A percentile compares a stretch with the other conserved stretches of the same genome.
These are phyloP conservation scores for Carallia brachiata DNA, from an alignment of 345 rosid species.

Conservation along the genomic window DNA sequence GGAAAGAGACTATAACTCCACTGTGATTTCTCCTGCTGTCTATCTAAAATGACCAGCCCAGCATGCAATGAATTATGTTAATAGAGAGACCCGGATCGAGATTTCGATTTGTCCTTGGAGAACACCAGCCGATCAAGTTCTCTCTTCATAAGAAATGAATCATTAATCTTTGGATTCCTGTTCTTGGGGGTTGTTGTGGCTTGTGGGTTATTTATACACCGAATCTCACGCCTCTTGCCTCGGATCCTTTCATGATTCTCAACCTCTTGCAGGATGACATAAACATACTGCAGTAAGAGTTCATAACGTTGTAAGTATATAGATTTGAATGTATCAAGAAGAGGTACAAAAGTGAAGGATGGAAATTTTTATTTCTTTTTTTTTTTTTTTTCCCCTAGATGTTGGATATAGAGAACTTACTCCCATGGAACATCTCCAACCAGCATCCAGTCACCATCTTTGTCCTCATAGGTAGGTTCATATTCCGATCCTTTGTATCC, in stretches of 20 bases:
- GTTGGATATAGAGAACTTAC: conserved; percentile 27
- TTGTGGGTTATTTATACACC: conserved; percentile 38
- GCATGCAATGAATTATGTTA: neutral
- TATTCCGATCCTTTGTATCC: conserved; percentile 25
- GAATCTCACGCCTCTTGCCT: conserved; percentile 69
- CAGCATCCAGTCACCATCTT: conserved; percentile 42
- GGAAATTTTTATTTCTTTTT: too few species aligned
- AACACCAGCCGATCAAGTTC: conserved; percentile 39
- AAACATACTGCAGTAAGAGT: conserved; percentile 64
- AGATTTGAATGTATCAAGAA: too few species aligned
- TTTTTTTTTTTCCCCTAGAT: too few species aligned
- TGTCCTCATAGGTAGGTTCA: conserved; percentile 25
- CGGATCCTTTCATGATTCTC: conserved; percentile 84
- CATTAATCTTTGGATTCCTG: conserved; percentile 1
- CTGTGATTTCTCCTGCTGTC: conserved; percentile 13
- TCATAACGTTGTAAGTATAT: conserved; percentile 8
- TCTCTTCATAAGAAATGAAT: conserved; percentile 12
- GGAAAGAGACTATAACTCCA: conserved; percentile 16
- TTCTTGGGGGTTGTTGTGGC: conserved; percentile 15
- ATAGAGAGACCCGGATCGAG: conserved; percentile 22
- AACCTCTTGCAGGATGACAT: conserved; percentile 72
- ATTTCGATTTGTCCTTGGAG: conserved; percentile 30
- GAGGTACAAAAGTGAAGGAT: too few species aligned
- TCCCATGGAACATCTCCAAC: conserved; percentile 90
- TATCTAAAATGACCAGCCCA: conserved; percentile 15